These are phyloP conservation scores for Henckelia pumila DNA, from an alignment of 257 asterid species.

Conservation along the genomic window DNA sequence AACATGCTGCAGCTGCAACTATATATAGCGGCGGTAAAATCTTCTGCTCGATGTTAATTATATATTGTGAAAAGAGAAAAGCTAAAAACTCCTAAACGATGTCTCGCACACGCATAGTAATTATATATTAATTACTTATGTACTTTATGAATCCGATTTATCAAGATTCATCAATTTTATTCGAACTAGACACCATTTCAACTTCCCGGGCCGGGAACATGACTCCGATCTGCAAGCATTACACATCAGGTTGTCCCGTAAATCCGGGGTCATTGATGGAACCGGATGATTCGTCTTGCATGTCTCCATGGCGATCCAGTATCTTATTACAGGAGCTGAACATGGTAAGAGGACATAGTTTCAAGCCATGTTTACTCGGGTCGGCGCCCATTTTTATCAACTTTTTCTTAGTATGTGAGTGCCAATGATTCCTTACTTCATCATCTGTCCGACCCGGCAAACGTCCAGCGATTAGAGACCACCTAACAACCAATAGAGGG, in stretches of 20 bases:
- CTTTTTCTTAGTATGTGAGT: background rate
- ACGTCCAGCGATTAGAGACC: background rate
- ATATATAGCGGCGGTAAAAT: too few relatives aligned
- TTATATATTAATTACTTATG: too few relatives aligned
- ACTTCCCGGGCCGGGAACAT: background rate
- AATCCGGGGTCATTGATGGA: background rate
- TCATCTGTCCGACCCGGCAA: background rate
- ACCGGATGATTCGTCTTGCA: background rate
- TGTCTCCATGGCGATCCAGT: background rate
- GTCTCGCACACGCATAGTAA: background rate
- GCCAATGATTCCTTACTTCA: background rate
- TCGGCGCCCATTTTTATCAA: background rate
- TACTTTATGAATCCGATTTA: background rate
- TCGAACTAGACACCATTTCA: background rate
- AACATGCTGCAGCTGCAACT: background rate
- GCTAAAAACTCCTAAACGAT: background rate
- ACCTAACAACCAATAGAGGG: background rate
- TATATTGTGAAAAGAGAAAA: too few relatives aligned
- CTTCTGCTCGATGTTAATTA: background rate
- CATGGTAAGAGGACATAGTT: background rate
- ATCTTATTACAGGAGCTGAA: background rate
- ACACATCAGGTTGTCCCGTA: background rate
- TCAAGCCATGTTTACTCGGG: background rate
- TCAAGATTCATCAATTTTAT: background rate
- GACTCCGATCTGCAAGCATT: background rate